These are phyloP conservation scores for Trichoderma polysporum DNA, from an alignment of 2,329 filamentous ascomycete genomes.

Conservation along the genomic window DNA sequence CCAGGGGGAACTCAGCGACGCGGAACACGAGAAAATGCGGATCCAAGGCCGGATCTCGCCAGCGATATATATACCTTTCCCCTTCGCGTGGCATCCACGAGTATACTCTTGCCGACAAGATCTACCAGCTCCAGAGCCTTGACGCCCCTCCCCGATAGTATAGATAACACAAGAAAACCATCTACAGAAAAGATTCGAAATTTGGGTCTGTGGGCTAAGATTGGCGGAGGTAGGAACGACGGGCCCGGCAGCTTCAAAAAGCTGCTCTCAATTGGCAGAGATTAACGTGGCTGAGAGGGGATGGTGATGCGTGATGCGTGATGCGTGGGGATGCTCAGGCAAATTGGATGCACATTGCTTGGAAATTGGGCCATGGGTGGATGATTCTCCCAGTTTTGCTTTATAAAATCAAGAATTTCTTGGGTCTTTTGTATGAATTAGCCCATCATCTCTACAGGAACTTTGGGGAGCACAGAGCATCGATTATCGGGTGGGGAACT, in stretches of 20 bases:
- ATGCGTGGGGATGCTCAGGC: neutral
- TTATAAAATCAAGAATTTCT: neutral
- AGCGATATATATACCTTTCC: neutral
- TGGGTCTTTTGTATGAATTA: neutral
- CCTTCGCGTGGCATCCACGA: neutral
- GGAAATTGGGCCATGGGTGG: neutral
- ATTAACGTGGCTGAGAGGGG: neutral
- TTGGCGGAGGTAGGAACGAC: neutral
- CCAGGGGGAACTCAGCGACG: neutral
- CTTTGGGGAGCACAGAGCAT: neutral
- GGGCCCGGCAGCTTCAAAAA: conserved; percentile 7
- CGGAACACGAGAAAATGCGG: neutral
- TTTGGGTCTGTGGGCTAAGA: neutral
- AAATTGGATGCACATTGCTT: neutral
- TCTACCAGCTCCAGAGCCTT: neutral
- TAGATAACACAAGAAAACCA: neutral
- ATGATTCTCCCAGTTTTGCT: neutral
- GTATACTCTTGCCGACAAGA: neutral
- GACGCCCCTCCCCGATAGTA: neutral
- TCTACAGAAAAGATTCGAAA: conserved; percentile 11
- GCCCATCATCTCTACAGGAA: neutral
- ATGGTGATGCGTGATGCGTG: too few species aligned
- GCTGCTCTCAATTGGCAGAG: conserved; percentile 18
- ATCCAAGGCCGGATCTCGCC: neutral
- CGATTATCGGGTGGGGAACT: neutral